phyloP scores from a whole-genome alignment of 306 rosid genomes.

The Rubus idaeus region DNA sequence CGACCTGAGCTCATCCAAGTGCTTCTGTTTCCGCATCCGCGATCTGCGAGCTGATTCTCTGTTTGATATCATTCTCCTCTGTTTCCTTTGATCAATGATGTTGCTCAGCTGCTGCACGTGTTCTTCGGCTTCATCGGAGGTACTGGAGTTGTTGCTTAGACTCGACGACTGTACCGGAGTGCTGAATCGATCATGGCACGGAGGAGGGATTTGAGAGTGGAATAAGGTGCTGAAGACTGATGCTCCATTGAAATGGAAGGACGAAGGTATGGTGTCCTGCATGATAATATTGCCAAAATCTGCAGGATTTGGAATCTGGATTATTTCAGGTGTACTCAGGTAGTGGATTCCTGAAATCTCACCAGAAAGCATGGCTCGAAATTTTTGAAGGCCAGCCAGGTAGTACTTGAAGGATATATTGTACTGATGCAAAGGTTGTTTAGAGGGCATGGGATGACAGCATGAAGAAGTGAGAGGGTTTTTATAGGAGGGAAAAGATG shows the following conservation, averaged over 20 bases:
- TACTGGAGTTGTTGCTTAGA: constrained; percentile 63
- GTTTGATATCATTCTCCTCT: constrained; percentile 78
- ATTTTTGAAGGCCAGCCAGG: constrained; percentile 6
- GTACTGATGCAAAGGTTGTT: constrained; percentile 13
- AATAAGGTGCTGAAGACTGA: constrained; percentile 35
- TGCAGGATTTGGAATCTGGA: constrained; percentile 33
- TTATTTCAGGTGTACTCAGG: constrained; percentile 39
- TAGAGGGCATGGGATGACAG: constrained; percentile 32
- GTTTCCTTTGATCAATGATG: constrained; percentile 70
- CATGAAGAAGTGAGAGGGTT: constrained; percentile 34
- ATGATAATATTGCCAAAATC: constrained; percentile 27
- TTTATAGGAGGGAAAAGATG: constrained; percentile 48
- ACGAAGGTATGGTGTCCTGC: constrained; percentile 39
- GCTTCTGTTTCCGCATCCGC: constrained; percentile 85
- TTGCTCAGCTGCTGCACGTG: constrained; percentile 36
- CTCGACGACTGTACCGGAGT: constrained; percentile 34
- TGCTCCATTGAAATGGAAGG: constrained; percentile 27
- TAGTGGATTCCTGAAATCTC: constrained; percentile 55
- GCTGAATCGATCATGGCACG: constrained; percentile 32
- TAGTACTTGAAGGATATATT: constrained; percentile 14
- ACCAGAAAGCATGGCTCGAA: constrained; percentile 50
- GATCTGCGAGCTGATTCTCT: constrained; percentile 85
- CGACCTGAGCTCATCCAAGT: constrained; percentile 77
- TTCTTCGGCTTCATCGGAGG: constrained; percentile 81
- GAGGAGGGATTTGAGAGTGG: constrained; percentile 33